Conservation (phyloP, 1,284 basidiomycete genomes). For the Rugosomyces carneus region DNA sequence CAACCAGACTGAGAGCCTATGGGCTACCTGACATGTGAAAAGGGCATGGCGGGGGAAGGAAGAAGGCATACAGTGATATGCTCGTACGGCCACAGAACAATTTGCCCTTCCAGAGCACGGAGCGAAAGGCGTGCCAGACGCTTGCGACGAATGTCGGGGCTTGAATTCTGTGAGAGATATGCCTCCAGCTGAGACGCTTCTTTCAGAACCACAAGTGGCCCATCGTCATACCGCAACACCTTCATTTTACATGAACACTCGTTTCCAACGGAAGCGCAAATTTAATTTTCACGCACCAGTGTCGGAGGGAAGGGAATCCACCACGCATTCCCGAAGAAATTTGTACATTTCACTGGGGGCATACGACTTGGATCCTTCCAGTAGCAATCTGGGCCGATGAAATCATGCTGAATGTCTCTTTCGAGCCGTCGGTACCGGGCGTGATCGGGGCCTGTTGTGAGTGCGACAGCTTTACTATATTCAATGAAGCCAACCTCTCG, state of each 20-base stretch:
- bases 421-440: conserved; percentile 40
- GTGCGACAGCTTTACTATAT: conserved; percentile 46
- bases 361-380: conserved; percentile 42
- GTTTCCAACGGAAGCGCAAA: neutral
- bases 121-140: conserved; percentile 64
- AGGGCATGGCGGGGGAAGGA: neutral
- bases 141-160: conserved; percentile 40
- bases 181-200: conserved; percentile 47
- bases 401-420: conserved; percentile 47
- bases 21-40: conserved; percentile 7
- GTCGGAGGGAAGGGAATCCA: conserved; percentile 77
- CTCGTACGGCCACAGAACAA: conserved; percentile 62
- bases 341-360: conserved; percentile 32
- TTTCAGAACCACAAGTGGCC: conserved; percentile 43
- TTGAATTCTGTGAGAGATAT: conserved; percentile 64
- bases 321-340: conserved; percentile 70
- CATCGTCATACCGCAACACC: conserved; percentile 73
- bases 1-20: conserved; percentile 12
- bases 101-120: conserved; percentile 62
- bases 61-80: conserved; percentile 43
- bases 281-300: conserved; percentile 37
- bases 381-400: conserved; percentile 64
- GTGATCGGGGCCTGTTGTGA: conserved; percentile 43
- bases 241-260: conserved; percentile 18
- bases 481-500: conserved; percentile 54